Base-by-base conservation (phyloP, 305 asterid species). In the Coffea humblotiana region DNA sequence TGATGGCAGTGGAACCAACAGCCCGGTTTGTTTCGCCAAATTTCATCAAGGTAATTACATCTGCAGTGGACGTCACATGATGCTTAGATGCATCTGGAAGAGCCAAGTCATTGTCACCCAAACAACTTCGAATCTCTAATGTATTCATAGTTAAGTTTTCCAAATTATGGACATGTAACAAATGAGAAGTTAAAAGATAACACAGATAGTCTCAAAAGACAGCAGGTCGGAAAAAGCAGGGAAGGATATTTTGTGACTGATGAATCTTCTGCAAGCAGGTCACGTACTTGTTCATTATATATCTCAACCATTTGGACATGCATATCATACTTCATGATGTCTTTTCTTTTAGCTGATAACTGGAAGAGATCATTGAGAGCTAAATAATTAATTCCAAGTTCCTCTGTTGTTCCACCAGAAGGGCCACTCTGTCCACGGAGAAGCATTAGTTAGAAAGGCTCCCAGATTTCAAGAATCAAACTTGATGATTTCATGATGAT, bases 221-320 rank as follows among this genome's bases (percentile, higher is more conserved):
- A 45, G 29, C 18, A 80, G 63, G 52, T 68, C 68, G 56, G 29
- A 45, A 40, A 40, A 40, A 76, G 60, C 60, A 76, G 51, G 80
- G 82, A 88, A 92, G 97, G 98, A 94, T 92, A 94, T 94, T 89
- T 88, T 74, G 90, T 85, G 72, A 83, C 29, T 27, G 90, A 82
- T 16, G 88, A 67, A 84, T 92, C 94, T 69, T 89, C 85, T 27
- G 94, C 90, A 74, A 93, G 96, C 87, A 93, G 98, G 87, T 95
- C 99, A 69, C 79, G 93, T 61, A 92, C 92, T 92, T 95, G 97
- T 83, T 94, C 98, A 12, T 93, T 87, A 83, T 93, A 89, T n/a
- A 93, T 92, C 90, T 95, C 98, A 21, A 93, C 93, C 97, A 95
- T 93, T 85, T 92, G 99, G 23, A 92, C 96, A 79, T 86, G 89